Percentiles rank a stretch among this genome's conserved stretches.
Evolutionary conservation across 2,329 filamentous ascomycete genomes (phyloP).

Genomic region (Meredithiella fracta): DNA sequence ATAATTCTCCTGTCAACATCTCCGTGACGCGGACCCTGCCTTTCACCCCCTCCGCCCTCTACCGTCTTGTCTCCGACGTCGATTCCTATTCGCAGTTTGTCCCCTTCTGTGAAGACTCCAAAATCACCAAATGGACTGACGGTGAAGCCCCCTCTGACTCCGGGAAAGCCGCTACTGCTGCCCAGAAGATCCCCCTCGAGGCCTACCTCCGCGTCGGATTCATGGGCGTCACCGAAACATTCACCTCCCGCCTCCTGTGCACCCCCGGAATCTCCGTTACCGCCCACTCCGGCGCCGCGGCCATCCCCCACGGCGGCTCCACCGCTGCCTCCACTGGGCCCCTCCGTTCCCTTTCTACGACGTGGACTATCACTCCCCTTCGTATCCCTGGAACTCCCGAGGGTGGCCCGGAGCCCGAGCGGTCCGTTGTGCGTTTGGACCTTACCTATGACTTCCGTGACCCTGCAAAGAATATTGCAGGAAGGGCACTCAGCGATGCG

Average conservation of each 20-base stretch:
- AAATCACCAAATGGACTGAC: constrained; percentile 51
- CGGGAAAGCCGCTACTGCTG: constrained; percentile 12
- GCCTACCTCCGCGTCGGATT: constrained; percentile 76
- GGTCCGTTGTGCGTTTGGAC: constrained; percentile 56
- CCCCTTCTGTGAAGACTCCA: constrained; percentile 70
- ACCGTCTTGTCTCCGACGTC: constrained; percentile 75
- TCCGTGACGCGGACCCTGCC: constrained; percentile 60
- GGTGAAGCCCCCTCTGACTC: too few relatives aligned
- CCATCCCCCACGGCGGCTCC: constrained; percentile 22
- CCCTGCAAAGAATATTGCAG: constrained; percentile 72
- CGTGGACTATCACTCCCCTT: constrained; percentile 46
- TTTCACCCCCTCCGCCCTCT: constrained; percentile 55
- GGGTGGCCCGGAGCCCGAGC: constrained; percentile 13
- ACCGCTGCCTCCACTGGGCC: constrained; percentile 26
- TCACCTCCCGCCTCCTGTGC: constrained; percentile 66
- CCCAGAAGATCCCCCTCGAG: constrained; percentile 40
- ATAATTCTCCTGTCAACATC: constrained; percentile 39
- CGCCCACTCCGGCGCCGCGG: constrained; percentile 49
- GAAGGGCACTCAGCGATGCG: constrained; percentile 64
- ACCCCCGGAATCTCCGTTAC: constrained; percentile 57
- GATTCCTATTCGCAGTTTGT: constrained; percentile 72
- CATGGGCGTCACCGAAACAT: constrained; percentile 67
- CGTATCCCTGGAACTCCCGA: constrained; percentile 8
- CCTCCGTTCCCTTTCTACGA: constrained; percentile 52
- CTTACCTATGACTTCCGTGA: constrained; percentile 78